phyloP scores from a whole-genome alignment of 495 filamentous ascomycete genomes.

The Podospora appendiculata region DNA sequence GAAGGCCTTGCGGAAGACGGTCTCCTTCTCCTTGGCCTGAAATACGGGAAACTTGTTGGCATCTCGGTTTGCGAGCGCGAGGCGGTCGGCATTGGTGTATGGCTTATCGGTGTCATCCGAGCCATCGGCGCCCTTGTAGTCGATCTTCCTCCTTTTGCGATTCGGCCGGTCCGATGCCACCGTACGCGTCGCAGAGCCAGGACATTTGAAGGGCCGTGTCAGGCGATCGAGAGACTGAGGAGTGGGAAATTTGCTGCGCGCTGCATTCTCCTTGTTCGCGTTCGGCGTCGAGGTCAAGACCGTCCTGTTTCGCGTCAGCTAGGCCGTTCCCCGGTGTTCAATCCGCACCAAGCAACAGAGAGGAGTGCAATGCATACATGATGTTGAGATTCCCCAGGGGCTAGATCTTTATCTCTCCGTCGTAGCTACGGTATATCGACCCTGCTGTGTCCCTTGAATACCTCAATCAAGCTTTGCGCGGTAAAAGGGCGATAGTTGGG shows the following conservation, averaged over 20 bases:
- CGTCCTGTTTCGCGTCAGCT: not conserved
- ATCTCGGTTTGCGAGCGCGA: conserved; percentile 81
- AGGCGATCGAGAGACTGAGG: conserved; percentile 59
- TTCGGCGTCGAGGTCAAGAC: conserved; percentile 10
- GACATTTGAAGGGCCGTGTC: conserved; percentile 86
- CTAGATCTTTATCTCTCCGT: too few species aligned
- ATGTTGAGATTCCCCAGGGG: not conserved
- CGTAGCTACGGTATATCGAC: too few species aligned
- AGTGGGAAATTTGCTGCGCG: conserved; percentile 27
- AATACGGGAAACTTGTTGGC: conserved; percentile 87
- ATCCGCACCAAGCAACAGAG: not conserved
- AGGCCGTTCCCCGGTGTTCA: not conserved
- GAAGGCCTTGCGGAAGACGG: conserved; percentile 75
- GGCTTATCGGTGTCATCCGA: conserved; percentile 65
- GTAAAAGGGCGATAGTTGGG: too few species aligned
- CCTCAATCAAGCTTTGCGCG: not conserved
- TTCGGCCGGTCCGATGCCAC: conserved; percentile 73
- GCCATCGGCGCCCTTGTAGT: conserved; percentile 79
- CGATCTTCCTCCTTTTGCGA: conserved; percentile 81
- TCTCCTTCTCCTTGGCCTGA: conserved; percentile 78
- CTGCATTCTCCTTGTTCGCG: conserved; percentile 23
- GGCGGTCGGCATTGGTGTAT: conserved; percentile 81
- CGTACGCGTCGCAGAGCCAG: conserved; percentile 64
- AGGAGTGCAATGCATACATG: not conserved
- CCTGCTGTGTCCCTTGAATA: too few species aligned